Conservation (phyloP, 1,284 basidiomycete species). For the Ustilago shanxiensis region DNA sequence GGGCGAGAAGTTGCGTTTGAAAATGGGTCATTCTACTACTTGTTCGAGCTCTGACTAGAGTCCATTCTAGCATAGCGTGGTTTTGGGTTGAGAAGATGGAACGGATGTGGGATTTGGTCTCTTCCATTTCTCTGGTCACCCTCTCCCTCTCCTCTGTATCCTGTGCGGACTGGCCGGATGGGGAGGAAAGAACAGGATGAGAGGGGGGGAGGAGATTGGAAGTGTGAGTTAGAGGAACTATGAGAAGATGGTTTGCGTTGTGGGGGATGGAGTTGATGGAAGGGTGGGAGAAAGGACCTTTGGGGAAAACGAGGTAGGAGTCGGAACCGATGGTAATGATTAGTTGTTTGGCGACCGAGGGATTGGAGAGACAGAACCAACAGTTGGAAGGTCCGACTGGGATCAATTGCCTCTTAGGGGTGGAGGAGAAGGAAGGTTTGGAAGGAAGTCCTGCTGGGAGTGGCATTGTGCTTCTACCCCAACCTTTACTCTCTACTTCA, state of each 20-base stretch:
- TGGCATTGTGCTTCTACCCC: slow-evolving; percentile 16
- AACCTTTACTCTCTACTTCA: background rate
- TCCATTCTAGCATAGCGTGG: slow-evolving; percentile 40
- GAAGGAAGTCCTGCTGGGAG: slow-evolving; percentile 34
- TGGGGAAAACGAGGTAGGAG: slow-evolving; percentile 64
- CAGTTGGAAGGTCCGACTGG: slow-evolving; percentile 65
- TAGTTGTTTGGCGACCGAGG: slow-evolving; percentile 59
- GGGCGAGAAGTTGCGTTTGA: slow-evolving; percentile 61
- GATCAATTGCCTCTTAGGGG: slow-evolving; percentile 20
- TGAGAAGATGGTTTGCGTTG: slow-evolving; percentile 62
- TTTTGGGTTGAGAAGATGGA: too few relatives aligned
- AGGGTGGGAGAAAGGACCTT: slow-evolving; percentile 56
- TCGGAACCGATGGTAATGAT: slow-evolving; percentile 59
- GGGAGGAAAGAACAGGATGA: slow-evolving; percentile 19
- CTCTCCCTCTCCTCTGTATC: slow-evolving; percentile 4
- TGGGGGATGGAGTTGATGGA: slow-evolving; percentile 36
- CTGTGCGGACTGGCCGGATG: background rate
- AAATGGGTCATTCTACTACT: slow-evolving; percentile 58
- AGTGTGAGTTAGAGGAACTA: slow-evolving; percentile 60
- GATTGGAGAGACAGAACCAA: slow-evolving; percentile 69
- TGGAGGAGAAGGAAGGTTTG: slow-evolving; percentile 23
- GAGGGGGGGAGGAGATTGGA: slow-evolving; percentile 21
- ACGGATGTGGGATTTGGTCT: too few relatives aligned
- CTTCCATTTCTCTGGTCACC: slow-evolving; percentile 39
- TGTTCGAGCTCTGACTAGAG: slow-evolving; percentile 41